Percentiles rank a stretch among this genome's conserved stretches.
Evolutionary conservation across 2,329 filamentous ascomycete species (phyloP).

Genomic region (Fusarium camptoceras): DNA sequence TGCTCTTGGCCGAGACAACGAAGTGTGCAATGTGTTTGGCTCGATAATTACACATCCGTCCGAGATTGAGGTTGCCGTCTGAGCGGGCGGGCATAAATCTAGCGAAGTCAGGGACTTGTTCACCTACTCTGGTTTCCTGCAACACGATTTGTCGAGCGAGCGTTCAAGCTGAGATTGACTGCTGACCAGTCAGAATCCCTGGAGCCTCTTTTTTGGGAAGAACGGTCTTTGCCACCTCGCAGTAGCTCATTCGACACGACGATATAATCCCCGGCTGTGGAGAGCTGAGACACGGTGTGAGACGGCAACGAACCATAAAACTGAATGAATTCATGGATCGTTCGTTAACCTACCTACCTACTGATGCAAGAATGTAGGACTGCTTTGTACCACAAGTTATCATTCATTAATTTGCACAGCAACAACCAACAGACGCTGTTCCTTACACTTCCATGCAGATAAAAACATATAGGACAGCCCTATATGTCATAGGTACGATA

Average conservation of each 20-base stretch:
- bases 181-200: constrained; percentile 40
- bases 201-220: constrained; percentile 31
- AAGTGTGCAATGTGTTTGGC: background rate
- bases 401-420: background rate
- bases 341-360: background rate
- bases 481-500: background rate
- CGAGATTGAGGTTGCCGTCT: background rate
- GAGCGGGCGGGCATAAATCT: constrained; percentile 14
- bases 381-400: background rate
- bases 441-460: background rate
- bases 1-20: constrained; percentile 2
- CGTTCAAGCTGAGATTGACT: constrained; percentile 19
- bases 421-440: background rate
- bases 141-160: constrained; percentile 34
- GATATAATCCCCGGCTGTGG: constrained; percentile 15
- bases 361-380: background rate
- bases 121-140: constrained; percentile 6
- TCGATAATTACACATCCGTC: background rate
- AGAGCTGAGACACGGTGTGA: constrained; percentile 33
- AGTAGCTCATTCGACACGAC: constrained; percentile 8
- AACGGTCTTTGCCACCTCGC: constrained; percentile 33
- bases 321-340: background rate
- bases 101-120: constrained; percentile 20
- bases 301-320: background rate
- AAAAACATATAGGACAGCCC: background rate